These are phyloP conservation scores for Zizania latifolia DNA, from an alignment of 176 grass and related monocot species.

Conservation along the genomic window DNA sequence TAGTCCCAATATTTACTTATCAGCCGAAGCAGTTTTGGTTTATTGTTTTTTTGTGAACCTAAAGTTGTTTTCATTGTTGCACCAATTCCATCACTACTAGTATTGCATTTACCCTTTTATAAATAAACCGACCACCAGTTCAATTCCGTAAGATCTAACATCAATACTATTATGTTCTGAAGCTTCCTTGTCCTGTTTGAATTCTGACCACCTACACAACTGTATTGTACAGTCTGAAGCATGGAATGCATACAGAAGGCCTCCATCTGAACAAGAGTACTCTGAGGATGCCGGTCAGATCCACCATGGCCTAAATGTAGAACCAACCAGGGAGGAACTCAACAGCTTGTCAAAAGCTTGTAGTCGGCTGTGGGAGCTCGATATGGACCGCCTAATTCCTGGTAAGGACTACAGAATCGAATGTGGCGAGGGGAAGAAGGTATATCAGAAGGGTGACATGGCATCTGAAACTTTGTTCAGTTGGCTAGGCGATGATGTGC, in stretches of 20 bases:
- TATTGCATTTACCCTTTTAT: not conserved
- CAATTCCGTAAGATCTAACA: not conserved
- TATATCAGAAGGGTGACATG: slow-evolving; percentile 84
- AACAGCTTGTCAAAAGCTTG: slow-evolving; percentile 70
- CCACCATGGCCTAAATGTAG: slow-evolving; percentile 51
- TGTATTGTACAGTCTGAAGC: slow-evolving; percentile 51
- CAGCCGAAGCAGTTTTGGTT: not conserved
- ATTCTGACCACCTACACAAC: slow-evolving; percentile 11
- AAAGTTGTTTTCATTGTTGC: not conserved
- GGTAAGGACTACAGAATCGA: slow-evolving; percentile 79
- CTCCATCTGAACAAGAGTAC: slow-evolving; percentile 72
- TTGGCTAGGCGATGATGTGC: slow-evolving; percentile 51
- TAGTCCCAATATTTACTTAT: not conserved
- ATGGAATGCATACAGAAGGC: slow-evolving; percentile 67
- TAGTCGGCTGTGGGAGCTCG: slow-evolving; percentile 73
- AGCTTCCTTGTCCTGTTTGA: slow-evolving; percentile 29
- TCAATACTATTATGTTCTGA: not conserved
- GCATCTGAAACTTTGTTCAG: slow-evolving; percentile 64
- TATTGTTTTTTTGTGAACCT: not conserved
- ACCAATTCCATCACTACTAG: not conserved
- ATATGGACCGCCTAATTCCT: slow-evolving; percentile 71
- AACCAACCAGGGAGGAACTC: slow-evolving; percentile 77
- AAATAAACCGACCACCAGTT: not conserved
- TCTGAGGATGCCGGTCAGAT: slow-evolving; percentile 47
- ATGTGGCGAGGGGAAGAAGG: slow-evolving; percentile 82